Base-by-base conservation (phyloP, 2,329 filamentous ascomycete species). In the Exophiala aquamarina region DNA sequence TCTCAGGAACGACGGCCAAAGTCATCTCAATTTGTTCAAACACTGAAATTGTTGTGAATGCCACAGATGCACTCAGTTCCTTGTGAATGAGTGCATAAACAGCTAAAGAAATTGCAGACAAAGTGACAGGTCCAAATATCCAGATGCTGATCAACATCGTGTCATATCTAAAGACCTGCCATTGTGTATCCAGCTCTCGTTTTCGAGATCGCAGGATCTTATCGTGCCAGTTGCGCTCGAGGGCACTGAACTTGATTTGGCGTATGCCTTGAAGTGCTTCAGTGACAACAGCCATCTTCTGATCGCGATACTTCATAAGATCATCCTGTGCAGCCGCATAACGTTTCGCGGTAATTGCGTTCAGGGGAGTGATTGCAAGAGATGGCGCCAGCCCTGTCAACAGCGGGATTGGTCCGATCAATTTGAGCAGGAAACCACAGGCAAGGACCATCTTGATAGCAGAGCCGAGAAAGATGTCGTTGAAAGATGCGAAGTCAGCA, bases 241-340 rank as follows among this genome's bases (percentile, higher is more conserved):
- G 68, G 1, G 87, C 87, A 0, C 86, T 86, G 58, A 92, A 90
- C 61, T 93, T 93, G 69, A 93, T 89, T 65, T 93, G 88, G 1
- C 87, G 80, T 54, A 92, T 91, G 6, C 87, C 87, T 57, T 87
- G 79, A 1, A 93, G 69, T 0, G 84, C 86, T 64, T 93, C 87
- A 1, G 86, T 87, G 21, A 93, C 77, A 11, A 90, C 78, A 0
- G 78, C 83, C 67, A 90, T 76, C 66, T 91, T 92, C 44, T 81
- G 75, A 63, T 92, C 88, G 35, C 87, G 76, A 20, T 83, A 74
- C 61, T 86, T 87, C 86, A 91, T 91, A 40, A 92, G 66, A 40
- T 74, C 70, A 45, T 86, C 83, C 59, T 89, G 84, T 3, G 82
- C 78, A 17, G 70, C 72, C 1, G 83, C 71, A 59, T 89, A 88